A percentile compares a stretch with the other conserved stretches of the same genome.
phyloP scores from a whole-genome alignment of 2,329 filamentous ascomycete species.

The Exophiala aquamarina region DNA sequence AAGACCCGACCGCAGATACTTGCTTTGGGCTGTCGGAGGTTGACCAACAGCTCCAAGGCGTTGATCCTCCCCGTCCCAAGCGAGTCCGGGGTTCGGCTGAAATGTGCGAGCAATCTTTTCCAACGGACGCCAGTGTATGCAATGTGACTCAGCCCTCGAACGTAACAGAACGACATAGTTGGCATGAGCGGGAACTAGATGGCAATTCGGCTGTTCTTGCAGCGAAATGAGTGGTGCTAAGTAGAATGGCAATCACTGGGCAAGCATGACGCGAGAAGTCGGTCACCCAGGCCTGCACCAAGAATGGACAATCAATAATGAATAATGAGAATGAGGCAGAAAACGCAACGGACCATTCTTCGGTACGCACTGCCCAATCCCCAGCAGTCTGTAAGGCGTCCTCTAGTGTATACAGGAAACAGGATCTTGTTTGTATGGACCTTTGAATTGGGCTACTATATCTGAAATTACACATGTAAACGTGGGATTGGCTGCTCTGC shows the following conservation, averaged over 20 bases:
- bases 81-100: slow-evolving; percentile 10
- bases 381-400: neutral
- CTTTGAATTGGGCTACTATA: slow-evolving; percentile 15
- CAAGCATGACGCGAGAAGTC: no score
- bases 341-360: no score
- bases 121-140: slow-evolving; percentile 10
- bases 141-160: slow-evolving; percentile 16
- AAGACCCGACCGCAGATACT: no score
- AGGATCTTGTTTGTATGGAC: no score
- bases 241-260: no score
- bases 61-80: slow-evolving; percentile 1
- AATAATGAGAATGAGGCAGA: neutral
- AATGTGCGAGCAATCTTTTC: neutral
- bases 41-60: neutral
- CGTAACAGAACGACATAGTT: neutral
- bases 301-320: neutral
- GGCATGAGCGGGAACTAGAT: neutral
- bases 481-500: slow-evolving; percentile 19
- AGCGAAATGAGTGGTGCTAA: no score
- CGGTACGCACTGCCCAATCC: no score
- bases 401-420: no score
- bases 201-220: neutral
- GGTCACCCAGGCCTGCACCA: no score
- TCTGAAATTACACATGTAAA: slow-evolving; percentile 26
- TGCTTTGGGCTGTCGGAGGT: no score